A percentile compares a stretch with the other conserved stretches of the same genome.
These are phyloP conservation scores for Xylaria curta DNA, from an alignment of 495 filamentous ascomycete species.

Conservation along the genomic window DNA sequence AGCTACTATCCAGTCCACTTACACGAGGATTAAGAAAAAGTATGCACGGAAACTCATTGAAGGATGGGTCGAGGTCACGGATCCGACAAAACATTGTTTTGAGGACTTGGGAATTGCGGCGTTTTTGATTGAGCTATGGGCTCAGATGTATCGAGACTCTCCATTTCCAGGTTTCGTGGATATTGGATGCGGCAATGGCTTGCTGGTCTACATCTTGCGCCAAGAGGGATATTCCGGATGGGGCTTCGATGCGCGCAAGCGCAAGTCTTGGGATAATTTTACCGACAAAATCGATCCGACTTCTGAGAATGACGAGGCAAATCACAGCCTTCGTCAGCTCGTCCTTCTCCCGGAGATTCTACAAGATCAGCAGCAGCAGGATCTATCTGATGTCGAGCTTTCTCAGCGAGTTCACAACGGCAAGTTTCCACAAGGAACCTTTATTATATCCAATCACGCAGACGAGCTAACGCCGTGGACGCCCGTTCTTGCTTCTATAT, in stretches of 20 bases:
- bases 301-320: conserved; percentile 45
- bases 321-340: conserved; percentile 65
- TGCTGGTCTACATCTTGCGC: conserved; percentile 84
- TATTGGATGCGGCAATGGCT: conserved; percentile 92
- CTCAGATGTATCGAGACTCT: conserved; percentile 71
- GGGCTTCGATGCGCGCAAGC: conserved; percentile 85
- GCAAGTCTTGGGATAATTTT: conserved; percentile 85
- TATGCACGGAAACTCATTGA: conserved; percentile 72
- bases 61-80: conserved; percentile 83
- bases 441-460: conserved; percentile 95
- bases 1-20: conserved; percentile 77
- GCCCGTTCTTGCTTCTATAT: conserved; percentile 80
- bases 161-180: conserved; percentile 91
- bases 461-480: conserved; percentile 97
- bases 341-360: conserved; percentile 73
- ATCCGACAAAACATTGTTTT: conserved; percentile 90
- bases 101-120: conserved; percentile 93
- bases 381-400: conserved; percentile 39
- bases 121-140: conserved; percentile 93
- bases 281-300: conserved; percentile 41
- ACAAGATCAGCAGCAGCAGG: conserved; percentile 28
- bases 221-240: conserved; percentile 84
- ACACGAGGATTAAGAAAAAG: conserved; percentile 75
- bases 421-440: conserved; percentile 74
- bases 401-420: conserved; percentile 66